A percentile compares a stretch with the other conserved stretches of the same genome.
phyloP scores from a whole-genome alignment of 2,329 filamentous ascomycete genomes.

The Colletotrichum sp. region DNA sequence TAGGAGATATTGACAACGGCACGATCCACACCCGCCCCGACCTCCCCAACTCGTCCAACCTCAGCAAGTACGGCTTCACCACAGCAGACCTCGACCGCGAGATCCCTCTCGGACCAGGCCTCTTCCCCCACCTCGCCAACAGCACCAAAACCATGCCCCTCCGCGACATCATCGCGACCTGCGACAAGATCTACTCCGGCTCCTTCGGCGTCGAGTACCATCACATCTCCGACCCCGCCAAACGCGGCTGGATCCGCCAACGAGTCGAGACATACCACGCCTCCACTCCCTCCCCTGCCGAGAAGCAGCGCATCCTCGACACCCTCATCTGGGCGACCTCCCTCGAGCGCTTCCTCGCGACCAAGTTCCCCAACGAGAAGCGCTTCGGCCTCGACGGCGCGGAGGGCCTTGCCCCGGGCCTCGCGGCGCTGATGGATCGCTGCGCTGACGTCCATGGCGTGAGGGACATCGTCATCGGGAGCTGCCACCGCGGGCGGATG shows the following conservation, averaged over 20 bases:
- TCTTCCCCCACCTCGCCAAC: constrained; percentile 90
- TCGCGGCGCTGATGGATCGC: constrained; percentile 98
- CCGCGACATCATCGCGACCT: constrained; percentile 88
- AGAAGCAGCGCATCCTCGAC: constrained; percentile 96
- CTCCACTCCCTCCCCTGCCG: constrained; percentile 95
- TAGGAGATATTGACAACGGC: constrained; percentile 87
- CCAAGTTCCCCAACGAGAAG: constrained; percentile 99
- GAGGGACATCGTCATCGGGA: constrained; percentile 98
- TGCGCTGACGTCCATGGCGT: constrained; percentile 92
- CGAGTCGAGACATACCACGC: constrained; percentile 90
- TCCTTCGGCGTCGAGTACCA: constrained; percentile 97
- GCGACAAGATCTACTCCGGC: constrained; percentile 94
- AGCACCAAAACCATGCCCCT: constrained; percentile 90
- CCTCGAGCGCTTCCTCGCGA: constrained; percentile 93
- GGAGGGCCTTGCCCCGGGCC: constrained; percentile 94
- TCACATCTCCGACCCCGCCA: constrained; percentile 93
- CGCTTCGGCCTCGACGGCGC: constrained; percentile 98
- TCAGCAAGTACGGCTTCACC: constrained; percentile 92
- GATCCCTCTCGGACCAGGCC: constrained; percentile 90
- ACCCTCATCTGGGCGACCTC: constrained; percentile 97
- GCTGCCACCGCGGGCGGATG: constrained; percentile 97
- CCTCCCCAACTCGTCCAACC: constrained; percentile 87
- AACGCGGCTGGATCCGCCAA: constrained; percentile 97
- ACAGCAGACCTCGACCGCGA: constrained; percentile 92
- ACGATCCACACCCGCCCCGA: constrained; percentile 74